Conservation (phyloP, 371 early-diverging fungal genomes). For the Apophysomyces elegans region DNA sequence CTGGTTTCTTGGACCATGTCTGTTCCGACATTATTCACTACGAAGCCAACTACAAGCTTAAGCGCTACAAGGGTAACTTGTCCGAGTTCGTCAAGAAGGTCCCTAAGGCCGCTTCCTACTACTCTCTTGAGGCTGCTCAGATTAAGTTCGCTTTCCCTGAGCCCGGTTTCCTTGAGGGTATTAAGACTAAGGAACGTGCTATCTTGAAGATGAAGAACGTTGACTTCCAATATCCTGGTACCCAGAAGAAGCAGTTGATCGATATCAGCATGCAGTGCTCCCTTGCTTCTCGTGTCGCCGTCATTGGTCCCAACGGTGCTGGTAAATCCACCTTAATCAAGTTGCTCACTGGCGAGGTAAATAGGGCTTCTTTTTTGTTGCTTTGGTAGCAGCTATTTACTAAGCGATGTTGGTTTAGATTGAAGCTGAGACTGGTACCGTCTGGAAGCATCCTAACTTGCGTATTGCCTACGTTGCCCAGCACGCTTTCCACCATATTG, state of each 20-base stretch:
- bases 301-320: slow-evolving; percentile 78
- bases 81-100: slow-evolving; percentile 79
- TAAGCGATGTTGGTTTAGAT: slow-evolving; percentile 15
- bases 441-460: slow-evolving; percentile 64
- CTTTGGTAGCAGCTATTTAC: background rate
- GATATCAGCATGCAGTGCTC: slow-evolving; percentile 67
- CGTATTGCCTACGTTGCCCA: slow-evolving; percentile 83
- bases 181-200: slow-evolving; percentile 75
- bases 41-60: slow-evolving; percentile 71
- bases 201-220: slow-evolving; percentile 68
- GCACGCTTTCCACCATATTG: slow-evolving; percentile 81
- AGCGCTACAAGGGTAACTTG: slow-evolving; percentile 83
- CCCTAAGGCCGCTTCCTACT: slow-evolving; percentile 81
- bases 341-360: slow-evolving; percentile 69
- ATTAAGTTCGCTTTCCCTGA: slow-evolving; percentile 68
- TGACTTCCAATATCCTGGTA: slow-evolving; percentile 73
- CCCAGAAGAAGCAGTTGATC: slow-evolving; percentile 52
- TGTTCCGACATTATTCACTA: slow-evolving; percentile 85
- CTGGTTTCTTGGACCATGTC: slow-evolving; percentile 83
- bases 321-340: slow-evolving; percentile 81
- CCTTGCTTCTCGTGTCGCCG: slow-evolving; percentile 70
- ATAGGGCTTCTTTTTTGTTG: background rate
- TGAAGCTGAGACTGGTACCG: slow-evolving; percentile 42
- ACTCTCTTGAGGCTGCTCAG: slow-evolving; percentile 62
- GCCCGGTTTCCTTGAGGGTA: slow-evolving; percentile 74